Base-by-base conservation (phyloP, 2,329 filamentous ascomycete genomes). In the Alternaria sp. region DNA sequence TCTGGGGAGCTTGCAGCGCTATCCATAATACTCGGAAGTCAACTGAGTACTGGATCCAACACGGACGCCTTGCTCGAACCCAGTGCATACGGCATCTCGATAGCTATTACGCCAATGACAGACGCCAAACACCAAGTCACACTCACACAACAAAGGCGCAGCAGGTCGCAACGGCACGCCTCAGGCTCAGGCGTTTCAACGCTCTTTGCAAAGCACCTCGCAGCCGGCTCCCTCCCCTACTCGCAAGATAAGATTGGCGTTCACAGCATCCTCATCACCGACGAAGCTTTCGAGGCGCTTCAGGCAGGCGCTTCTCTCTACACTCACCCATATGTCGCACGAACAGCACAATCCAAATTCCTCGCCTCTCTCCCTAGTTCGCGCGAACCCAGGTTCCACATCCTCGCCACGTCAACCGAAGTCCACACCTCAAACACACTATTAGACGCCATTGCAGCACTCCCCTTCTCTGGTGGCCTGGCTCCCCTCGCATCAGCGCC, bases 121-220 rank as follows among this genome's bases (percentile, higher is more conserved):
- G 57, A 70, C 24, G 67, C 67, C 18, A 64, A 52, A 32, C 62
- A 68, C 32, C 64, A 68, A 12, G 52, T 77, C 9, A 66, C 66
- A 1, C 64, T 78, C 16, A 57, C 46, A 32, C 65, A 69, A 32
- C 67, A 71, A 42, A 74, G 69, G 39, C 70, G 65, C 11, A 67
- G 56, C 18, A 63, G 68, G 26, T 58, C 67, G 2, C 72, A 76
- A 34, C 61, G 66, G 20, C 67, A 70, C 2, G 57, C 69, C 1
- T 62, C 54, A 32, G 70, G 71, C 26, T 72, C 72, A 1, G 61
- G 70, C 7, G 68, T 70, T 46, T 77, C 73, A n/a, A 62, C 66
- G 5, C 64, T 77, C 7, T 72, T 66, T 52, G 73, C 75, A 42
- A 78, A 77, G 54, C 75, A 78, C 44, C 52, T 77, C 8, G 72